Evolutionary conservation across 305 asterid genomes (phyloP), one percentile per base, ranked within the genome.

Genomic region (Fraxinus ornus): DNA sequence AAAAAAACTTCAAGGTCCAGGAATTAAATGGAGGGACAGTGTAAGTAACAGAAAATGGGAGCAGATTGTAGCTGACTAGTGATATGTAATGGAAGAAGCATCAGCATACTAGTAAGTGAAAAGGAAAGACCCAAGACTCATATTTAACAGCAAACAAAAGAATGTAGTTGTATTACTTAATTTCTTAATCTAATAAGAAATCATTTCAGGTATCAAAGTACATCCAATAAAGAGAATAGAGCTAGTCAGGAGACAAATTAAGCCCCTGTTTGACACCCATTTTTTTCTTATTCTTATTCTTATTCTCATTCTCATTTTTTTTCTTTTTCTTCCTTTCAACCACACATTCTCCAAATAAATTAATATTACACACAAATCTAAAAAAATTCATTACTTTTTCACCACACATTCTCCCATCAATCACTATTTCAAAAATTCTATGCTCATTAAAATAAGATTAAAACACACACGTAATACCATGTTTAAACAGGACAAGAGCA

Each of bases 401-500:
- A 32, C 4, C 33, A 32, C 4, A 32, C 33, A 32, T 32, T 32
- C 4, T 32, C 33, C 4, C 4, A 32, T 32, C 33, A 32, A 32
- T 32, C 33, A 32, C 4, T 32, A 32, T 32, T 32, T 3, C 33
- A 32, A 32, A 32, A 32, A 2, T 32, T 30, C 4, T 32, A 32
- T 32, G 3, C 0, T 3, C 4, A 2, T 3, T 3, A 32, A 32
- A 32, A 32, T 32, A 3, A 3, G 33, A 2, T 32, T 32, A 4
- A 32, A 32, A 32, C 33, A 32, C 30, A 26, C 30, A 1, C 32
- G 60, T 57, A 72, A 55, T 19, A 47, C 74, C 76, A 68, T 76
- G 21, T 32, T 9, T 33, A 73, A 82, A 24, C 24, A 64, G 26
- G 68, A 64, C 15, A 36, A 79, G 82, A 79, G 77, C 21, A 71